Base-by-base conservation (phyloP, 768 basidiomycete genomes). In the Hirschioporus abietinus region DNA sequence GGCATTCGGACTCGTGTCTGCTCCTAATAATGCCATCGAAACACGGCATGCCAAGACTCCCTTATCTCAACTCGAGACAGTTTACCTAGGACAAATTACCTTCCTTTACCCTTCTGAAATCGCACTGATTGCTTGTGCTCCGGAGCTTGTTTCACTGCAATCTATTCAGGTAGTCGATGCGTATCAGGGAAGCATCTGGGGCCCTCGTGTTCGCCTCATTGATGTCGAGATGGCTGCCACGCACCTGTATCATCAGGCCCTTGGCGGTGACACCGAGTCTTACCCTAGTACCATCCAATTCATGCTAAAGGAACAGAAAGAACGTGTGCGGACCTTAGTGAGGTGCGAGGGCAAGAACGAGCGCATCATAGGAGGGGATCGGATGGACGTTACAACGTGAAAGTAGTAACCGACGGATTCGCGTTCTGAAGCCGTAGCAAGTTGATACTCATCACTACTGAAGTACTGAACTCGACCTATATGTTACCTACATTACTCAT, bases 171-270 rank as follows among this genome's bases (percentile, higher is more conserved):
- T 86, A 7, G 80, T 86, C n/a, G 86, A 88, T 67, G 80, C 79
- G 24, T 87, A 87, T 70, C 73, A 74, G 12, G 82, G 78, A 60
- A 85, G 85, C 66, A 88, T 88, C 27, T 87, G 87, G 87, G 86
- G 84, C 58, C 76, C 77, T 1, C 78, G 87, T 35, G 67, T 87
- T 30, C 79, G 86, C 18, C 75, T 81, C 52, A 78, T 78, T 15
- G 83, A 86, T 69, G 70, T 87, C 15, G 83, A 84, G 73, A 71
- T 68, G 18, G 81, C 78, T 7, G 76, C 74, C 17, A 67, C 68
- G 23, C 59, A 65, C 63, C 65, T 58, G 9, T 67, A 20, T 62
- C 63, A 5, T 5, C 42, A 52, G 26, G 34, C 34, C 3, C 25
- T 35, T 5, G 60, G 17, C 26, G 17, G 17, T 18, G n/a, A 35